These are phyloP conservation scores for Pestalotiopsis sp. DNA, from an alignment of 2,329 filamentous ascomycete species.

Conservation along the genomic window DNA sequence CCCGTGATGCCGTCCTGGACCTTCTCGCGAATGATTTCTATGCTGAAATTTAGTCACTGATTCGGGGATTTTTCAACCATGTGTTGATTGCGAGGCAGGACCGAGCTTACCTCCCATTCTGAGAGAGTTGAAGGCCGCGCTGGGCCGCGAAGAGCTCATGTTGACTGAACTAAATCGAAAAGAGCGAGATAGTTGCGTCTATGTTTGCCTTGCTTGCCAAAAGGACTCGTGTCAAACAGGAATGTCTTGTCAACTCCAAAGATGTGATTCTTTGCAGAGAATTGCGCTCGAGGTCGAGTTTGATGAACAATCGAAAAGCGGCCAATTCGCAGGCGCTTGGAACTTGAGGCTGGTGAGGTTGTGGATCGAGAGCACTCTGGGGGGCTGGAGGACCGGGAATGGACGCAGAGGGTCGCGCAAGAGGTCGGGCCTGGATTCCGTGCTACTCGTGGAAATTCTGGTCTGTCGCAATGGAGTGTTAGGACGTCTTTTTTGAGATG, in stretches of 20 bases:
- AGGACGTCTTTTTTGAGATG: not conserved
- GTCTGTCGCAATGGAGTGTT: not conserved
- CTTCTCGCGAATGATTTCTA: slow-evolving; percentile 98
- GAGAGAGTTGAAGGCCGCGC: slow-evolving; percentile 79
- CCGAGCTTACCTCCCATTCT: slow-evolving; percentile 90
- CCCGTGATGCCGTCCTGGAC: slow-evolving; percentile 98
- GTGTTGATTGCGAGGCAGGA: slow-evolving; percentile 21
- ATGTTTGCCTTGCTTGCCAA: not conserved
- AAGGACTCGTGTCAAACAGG: not conserved
- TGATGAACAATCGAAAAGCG: not conserved
- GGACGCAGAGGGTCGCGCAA: not conserved
- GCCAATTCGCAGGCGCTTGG: not conserved
- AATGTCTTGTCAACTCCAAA: not conserved
- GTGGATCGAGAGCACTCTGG: not conserved
- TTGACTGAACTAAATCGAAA: slow-evolving; percentile 22
- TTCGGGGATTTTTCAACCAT: slow-evolving; percentile 7
- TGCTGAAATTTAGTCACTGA: slow-evolving; percentile 22
- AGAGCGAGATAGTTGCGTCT: not conserved
- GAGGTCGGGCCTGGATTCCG: not conserved
- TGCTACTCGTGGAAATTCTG: not conserved
- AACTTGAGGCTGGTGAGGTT: not conserved
- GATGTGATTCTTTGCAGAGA: not conserved
- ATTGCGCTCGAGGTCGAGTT: not conserved
- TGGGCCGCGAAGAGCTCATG: slow-evolving; percentile 84
- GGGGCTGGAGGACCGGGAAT: not conserved